These are phyloP conservation scores for Erythrophleum ivorense DNA, from an alignment of 331 rosid genomes.

Conservation along the genomic window DNA sequence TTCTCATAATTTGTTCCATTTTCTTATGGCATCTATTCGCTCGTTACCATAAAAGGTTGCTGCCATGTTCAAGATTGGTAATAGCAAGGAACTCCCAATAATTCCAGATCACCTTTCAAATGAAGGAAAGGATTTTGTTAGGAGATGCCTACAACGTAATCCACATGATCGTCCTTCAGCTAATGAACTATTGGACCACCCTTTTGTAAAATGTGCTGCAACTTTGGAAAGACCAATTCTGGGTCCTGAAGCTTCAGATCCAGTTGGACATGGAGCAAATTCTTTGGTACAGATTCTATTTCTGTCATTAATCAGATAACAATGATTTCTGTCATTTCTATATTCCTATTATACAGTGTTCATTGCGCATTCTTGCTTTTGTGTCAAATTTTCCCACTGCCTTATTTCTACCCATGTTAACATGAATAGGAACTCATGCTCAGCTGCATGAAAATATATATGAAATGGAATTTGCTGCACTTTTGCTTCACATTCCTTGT, in stretches of 20 bases:
- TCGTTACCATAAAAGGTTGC: constrained; percentile 71
- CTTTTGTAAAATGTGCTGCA: constrained; percentile 84
- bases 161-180: constrained; percentile 88
- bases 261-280: constrained; percentile 65
- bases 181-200: constrained; percentile 79
- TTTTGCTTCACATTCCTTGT: background rate
- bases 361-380: background rate
- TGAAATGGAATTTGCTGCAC: background rate
- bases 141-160: constrained; percentile 84
- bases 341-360: constrained; percentile 15
- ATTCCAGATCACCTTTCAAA: constrained; percentile 88
- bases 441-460: constrained; percentile 13
- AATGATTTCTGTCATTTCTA: background rate
- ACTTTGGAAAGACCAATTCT: constrained; percentile 81
- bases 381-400: background rate
- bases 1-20: constrained; percentile 25
- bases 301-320: background rate
- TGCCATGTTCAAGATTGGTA: constrained; percentile 98
- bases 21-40: constrained; percentile 38
- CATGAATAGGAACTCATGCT: constrained; percentile 24
- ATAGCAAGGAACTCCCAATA: constrained; percentile 92
- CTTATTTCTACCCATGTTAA: background rate
- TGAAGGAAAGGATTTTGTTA: constrained; percentile 89
- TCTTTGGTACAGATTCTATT: constrained; percentile 59
- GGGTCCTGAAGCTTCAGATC: constrained; percentile 59